Conservation (phyloP, 2,329 filamentous ascomycete species). For the Ceratocystis destructans region DNA sequence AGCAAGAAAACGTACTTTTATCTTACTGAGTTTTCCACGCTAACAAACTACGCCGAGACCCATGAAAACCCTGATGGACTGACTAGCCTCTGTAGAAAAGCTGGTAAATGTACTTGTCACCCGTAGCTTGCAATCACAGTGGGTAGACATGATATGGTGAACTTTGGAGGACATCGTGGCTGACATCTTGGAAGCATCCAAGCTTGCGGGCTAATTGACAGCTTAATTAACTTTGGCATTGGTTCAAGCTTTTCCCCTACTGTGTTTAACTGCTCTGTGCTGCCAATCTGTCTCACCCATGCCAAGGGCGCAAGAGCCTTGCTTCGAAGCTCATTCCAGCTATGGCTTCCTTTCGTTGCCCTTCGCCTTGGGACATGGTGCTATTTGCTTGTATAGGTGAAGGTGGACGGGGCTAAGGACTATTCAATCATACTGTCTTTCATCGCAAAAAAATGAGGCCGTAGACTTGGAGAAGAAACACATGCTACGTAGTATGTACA, state of each 20-base stretch:
- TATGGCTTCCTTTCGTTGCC: not conserved
- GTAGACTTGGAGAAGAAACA: not conserved
- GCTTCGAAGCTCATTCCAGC: not conserved
- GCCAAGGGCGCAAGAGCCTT: not conserved
- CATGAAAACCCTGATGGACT: not conserved
- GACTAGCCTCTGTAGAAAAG: not conserved
- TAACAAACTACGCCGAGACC: not conserved
- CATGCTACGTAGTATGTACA: not conserved
- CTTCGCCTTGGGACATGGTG: not conserved
- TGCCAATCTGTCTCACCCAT: not conserved
- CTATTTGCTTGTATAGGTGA: not conserved
- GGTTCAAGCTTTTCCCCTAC: not conserved
- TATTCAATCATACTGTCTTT: not conserved
- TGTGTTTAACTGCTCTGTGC: not conserved
- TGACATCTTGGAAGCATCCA: not conserved
- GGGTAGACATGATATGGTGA: not conserved
- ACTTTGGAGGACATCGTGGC: not conserved
- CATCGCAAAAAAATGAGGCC: not conserved
- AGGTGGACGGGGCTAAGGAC: not conserved
- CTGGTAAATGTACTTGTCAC: not conserved
- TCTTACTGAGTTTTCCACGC: not conserved
- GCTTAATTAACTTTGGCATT: not conserved
- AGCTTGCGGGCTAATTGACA: not conserved
- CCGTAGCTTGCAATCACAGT: not conserved
- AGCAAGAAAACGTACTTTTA: not conserved